Evolutionary conservation across 2,329 filamentous ascomycete genomes (phyloP), one percentile per base, ranked within the genome.

Genomic region (Fusarium haematococcum): DNA sequence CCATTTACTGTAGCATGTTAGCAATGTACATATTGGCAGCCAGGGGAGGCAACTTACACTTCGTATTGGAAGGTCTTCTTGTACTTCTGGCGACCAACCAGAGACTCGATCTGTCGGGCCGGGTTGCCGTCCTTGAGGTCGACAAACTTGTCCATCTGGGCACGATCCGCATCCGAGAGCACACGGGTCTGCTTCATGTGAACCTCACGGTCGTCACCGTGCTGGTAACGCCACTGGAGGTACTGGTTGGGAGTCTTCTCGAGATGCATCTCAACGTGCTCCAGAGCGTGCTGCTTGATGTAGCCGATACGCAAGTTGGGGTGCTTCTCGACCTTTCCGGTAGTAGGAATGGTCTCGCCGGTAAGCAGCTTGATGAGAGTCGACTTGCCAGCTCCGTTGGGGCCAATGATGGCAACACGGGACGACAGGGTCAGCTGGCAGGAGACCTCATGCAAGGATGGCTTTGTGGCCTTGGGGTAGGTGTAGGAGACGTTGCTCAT

Each of bases 1-100:
- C 97, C 97, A 99, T 90, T 98, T 98, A 52, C 91, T 92, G 71
- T n/a, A 45, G 27, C 13, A 20, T 62, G 73, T 85, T 78, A 84
- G 80, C 72, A 39, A 58, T 30, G 11, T 39, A 11, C 32, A 16
- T n/a, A 23, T 2, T 27, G 10, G 32, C 9, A 20, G 58, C n/a
- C 14, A 23, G 32, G 25, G 45, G 14, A 37, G n/a, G 14, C 6
- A 60, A 85, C 90, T 87, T 89, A 92, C 90, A 98, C 91, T 87
- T 98, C 96, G 81, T 98, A 98, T 88, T 98, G 95, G 90, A 97
- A 98, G 45, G 93, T 94, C 91, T 99, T 99, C 92, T 99, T 98
- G 87, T 91, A 98, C 88, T 99, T 99, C 83, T 98, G 95, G 78
- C 97, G 93, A 88, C 97, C 97, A 78, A 99, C 97, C 32, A 99